phyloP scores from a whole-genome alignment of 2,329 filamentous ascomycete genomes.

The Botrytis elliptica region DNA sequence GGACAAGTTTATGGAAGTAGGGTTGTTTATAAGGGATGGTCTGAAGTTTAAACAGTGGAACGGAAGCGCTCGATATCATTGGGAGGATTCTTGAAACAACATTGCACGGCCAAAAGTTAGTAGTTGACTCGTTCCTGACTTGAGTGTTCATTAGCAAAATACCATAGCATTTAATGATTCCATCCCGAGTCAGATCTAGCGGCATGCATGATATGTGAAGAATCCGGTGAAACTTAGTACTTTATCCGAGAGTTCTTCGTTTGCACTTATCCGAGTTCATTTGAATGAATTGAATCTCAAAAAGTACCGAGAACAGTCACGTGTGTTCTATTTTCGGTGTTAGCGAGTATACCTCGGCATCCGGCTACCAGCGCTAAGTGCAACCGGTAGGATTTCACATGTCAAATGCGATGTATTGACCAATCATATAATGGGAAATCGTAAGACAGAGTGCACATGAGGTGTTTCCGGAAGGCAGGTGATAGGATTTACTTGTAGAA shows the following conservation, averaged over 20 bases:
- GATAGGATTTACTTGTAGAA: neutral
- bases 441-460: slow-evolving; percentile 11
- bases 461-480: slow-evolving; percentile 7
- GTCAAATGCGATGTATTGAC: neutral
- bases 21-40: slow-evolving; percentile 85
- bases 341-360: slow-evolving; percentile 8
- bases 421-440: neutral
- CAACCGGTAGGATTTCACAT: slow-evolving; percentile 14
- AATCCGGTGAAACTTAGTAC: neutral
- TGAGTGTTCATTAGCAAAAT: neutral
- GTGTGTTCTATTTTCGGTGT: neutral
- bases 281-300: neutral
- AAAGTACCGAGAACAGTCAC: neutral
- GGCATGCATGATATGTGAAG: neutral
- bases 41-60: slow-evolving; percentile 55
- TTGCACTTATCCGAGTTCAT: neutral
- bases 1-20: slow-evolving; percentile 79
- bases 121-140: neutral
- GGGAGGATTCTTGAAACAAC: slow-evolving; percentile 5
- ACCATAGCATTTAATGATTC: neutral
- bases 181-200: neutral
- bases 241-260: neutral
- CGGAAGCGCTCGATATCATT: neutral
- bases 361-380: neutral
- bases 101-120: slow-evolving; percentile 6